Base-by-base conservation (phyloP, 2,329 filamentous ascomycete species). In the Sporothrix dimorphospora region DNA sequence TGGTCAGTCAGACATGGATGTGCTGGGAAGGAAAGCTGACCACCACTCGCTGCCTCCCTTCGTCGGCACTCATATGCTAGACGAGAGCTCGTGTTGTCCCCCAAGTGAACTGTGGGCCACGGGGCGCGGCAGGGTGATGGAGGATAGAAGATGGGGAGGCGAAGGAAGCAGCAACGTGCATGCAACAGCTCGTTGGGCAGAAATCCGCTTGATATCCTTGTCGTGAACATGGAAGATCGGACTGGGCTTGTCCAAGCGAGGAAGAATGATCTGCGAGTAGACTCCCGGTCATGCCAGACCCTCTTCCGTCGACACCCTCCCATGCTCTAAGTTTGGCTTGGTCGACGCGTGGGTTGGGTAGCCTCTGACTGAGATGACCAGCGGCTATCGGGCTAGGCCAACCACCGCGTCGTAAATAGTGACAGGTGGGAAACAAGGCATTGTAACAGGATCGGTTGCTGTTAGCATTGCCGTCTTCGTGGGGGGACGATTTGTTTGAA, bases 1-100 rank as follows among this genome's bases (percentile, higher is more conserved):
- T 66, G 34, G 59, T 57, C 70, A 30, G 66, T 57, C 66, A 57
- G 66, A 57, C 66, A 57, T 49, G 59, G 42, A 66, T 66, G 40
- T 47, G 21, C 24, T 49, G 16, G 6, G 24, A 3, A 3, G 42
- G 34, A 9, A 4, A 42, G 34, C 49, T 42, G 19, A 42, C 49
- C 34, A 45, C 24, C n/a, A 30, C 27, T 53, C 30, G 45, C 47
- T 40, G 65, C 14, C 24, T 49, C 24, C 16, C 42, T 66, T 34
- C 42, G 21, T 47, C 42, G 27, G 24, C 24, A 6, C 12, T 66
- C 63, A 5, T 38, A 7, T n/a, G 30, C 53, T 6, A 34, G 53
- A 19, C 14, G 6, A 57, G 24, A 2, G 7, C 30, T 34, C 27
- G 27, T 6, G 3, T n/a, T 57, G 14, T 34, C 53, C 2, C 12